Base-by-base conservation (phyloP, 805 yeast genomes). In the Peterozyma xylosa region DNA sequence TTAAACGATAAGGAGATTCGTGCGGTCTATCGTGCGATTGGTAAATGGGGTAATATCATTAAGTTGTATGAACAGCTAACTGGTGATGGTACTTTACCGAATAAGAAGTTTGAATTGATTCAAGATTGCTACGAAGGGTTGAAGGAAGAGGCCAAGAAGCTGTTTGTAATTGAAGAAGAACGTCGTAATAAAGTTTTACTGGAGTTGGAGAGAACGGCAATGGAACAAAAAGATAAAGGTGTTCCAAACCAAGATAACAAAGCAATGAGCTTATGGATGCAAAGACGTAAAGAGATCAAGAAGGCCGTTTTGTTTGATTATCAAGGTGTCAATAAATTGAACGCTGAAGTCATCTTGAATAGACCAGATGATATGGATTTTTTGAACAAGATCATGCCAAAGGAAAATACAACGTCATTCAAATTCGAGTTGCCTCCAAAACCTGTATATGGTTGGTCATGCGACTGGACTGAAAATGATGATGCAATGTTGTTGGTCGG, bases 401-500 rank as follows among this genome's bases (percentile, higher is more conserved):
- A 56, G 48, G 81, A 74, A 15, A 79, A 80, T 54, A 80, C 86
- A 6, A 62, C 71, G 45, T 60, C 63, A 27, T 89, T 87, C 66
- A 73, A 70, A 46, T 70, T 93, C 34, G 74, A 73, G 7, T 68
- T 65, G 45, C 66, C 71, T 11, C 85, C 93, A 15, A 90, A 90
- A 63, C 79, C 82, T 18, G 98, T 89, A 9, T 80, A 80, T 55
- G 91, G 86, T 38, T 93, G 99, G 99, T 76, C 77, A 42, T 86
- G 96, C 54, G 80, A 78, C 29, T 93, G 99, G 99, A 70, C 71
- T 2, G 70, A 73, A 11, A 77, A 71, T 30, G 96, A 93, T 58
- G 99, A 93, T 60, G 85, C 89, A 42, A 85, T 80, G 79, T 70
- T 93, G 43, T 62, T 93, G 48, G 77, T 86, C 33, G 99, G 99